These are phyloP conservation scores for Coccomyxa sp. DNA, from an alignment of 139 green algal species.

Conservation along the genomic window DNA sequence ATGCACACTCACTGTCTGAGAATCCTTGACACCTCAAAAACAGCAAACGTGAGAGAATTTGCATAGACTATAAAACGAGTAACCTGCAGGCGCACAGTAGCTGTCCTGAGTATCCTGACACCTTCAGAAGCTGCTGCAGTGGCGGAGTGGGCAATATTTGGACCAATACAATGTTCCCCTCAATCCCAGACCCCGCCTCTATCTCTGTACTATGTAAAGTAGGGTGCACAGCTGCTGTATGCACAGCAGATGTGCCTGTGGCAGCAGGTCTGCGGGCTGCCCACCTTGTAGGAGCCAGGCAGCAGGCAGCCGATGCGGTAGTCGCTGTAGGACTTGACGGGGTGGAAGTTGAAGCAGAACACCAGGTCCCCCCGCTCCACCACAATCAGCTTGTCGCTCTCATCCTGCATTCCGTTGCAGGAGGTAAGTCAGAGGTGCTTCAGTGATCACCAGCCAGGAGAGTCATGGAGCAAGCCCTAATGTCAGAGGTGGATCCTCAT, in stretches of 20 bases:
- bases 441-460: neutral
- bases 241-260: neutral
- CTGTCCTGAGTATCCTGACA: too few species aligned
- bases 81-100: neutral
- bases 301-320: conserved; percentile 84
- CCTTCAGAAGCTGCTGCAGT: neutral
- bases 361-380: conserved; percentile 93
- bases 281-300: conserved; percentile 50
- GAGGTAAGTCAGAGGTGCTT: neutral
- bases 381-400: conserved; percentile 94
- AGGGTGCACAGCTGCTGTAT: neutral
- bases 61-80: neutral
- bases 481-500: too few species aligned
- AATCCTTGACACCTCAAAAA: too few species aligned
- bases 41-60: too few species aligned
- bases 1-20: neutral
- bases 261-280: neutral
- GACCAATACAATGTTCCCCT: neutral
- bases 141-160: neutral
- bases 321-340: conserved; percentile 79
- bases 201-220: neutral
- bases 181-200: neutral
- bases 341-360: conserved; percentile 99
- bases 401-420: conserved; percentile 47
- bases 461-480: too few species aligned